phyloP scores from a whole-genome alignment of 148 eudicot species.

The Euryodendron excelsum region DNA sequence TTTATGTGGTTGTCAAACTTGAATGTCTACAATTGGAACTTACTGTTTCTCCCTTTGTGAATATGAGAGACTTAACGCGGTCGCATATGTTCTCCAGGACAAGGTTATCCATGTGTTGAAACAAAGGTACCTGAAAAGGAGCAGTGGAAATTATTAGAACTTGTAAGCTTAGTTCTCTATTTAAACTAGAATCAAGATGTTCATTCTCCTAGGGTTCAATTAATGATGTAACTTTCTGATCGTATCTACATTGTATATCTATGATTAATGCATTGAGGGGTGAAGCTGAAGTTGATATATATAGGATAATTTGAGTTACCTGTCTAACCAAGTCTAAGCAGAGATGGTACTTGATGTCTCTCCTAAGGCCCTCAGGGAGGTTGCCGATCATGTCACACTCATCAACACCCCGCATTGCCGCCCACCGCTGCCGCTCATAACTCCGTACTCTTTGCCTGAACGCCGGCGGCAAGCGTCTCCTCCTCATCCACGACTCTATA shows the following conservation, averaged over 20 bases:
- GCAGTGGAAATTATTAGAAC: background rate
- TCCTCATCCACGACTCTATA: conserved; percentile 98
- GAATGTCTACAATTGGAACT: conserved; percentile 10
- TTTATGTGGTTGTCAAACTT: no score
- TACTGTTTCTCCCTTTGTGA: conserved; percentile 90
- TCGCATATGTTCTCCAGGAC: conserved; percentile 94
- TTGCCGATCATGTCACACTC: conserved; percentile 88
- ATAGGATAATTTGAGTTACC: conserved; percentile 36
- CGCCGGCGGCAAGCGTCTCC: conserved; percentile 55
- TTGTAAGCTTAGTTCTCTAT: no score
- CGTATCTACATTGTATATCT: no score
- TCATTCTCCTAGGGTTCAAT: background rate
- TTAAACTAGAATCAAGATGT: background rate
- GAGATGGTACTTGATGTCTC: conserved; percentile 89
- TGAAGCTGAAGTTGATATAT: background rate
- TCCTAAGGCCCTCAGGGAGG: conserved; percentile 88
- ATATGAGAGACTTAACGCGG: conserved; percentile 83
- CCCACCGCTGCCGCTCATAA: conserved; percentile 93
- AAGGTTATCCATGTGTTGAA: conserved; percentile 87
- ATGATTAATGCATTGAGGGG: no score
- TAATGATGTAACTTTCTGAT: no score
- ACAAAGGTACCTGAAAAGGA: conserved; percentile 72
- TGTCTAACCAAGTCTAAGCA: conserved; percentile 88
- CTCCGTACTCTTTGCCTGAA: conserved; percentile 80
- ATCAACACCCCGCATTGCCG: conserved; percentile 95